Percentiles rank a stretch among this genome's conserved stretches.
Evolutionary conservation across 768 basidiomycete genomes (phyloP).

Genomic region (Trametes cubensis): DNA sequence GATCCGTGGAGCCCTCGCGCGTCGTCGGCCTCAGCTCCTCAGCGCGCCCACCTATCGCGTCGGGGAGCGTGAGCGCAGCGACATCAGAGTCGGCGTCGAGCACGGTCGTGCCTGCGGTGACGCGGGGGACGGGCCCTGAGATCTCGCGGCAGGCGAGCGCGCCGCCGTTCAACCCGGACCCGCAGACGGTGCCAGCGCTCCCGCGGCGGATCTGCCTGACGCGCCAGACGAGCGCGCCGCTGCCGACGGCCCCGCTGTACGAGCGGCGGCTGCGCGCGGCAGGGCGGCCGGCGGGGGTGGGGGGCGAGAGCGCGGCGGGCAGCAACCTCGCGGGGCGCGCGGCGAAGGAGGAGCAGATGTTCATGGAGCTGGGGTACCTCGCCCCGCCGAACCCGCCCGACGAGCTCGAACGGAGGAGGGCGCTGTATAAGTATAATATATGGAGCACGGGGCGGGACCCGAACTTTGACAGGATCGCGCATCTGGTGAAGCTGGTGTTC

Average conservation of each 20-base stretch:
- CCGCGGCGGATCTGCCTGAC: constrained; percentile 57
- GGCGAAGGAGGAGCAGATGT: constrained; percentile 71
- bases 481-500: constrained; percentile 92
- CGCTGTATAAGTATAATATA: constrained; percentile 87
- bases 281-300: constrained; percentile 28
- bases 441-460: constrained; percentile 83
- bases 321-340: constrained; percentile 48
- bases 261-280: constrained; percentile 34
- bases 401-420: constrained; percentile 79
- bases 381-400: constrained; percentile 83
- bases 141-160: constrained; percentile 31
- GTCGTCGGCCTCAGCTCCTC: neutral
- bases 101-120: neutral
- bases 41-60: neutral
- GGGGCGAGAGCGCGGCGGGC: constrained; percentile 28
- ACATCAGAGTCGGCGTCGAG: neutral
- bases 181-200: constrained; percentile 48
- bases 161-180: constrained; percentile 35
- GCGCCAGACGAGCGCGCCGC: constrained; percentile 66
- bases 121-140: constrained; percentile 5
- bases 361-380: constrained; percentile 65
- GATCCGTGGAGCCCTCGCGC: constrained; percentile 17
- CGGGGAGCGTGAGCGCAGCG: neutral
- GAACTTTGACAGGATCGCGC: constrained; percentile 93
- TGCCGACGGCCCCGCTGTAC: constrained; percentile 46